These are phyloP conservation scores for Ploettnerulaceae sp. DNA, from an alignment of 2,329 filamentous ascomycete genomes.

Conservation along the genomic window DNA sequence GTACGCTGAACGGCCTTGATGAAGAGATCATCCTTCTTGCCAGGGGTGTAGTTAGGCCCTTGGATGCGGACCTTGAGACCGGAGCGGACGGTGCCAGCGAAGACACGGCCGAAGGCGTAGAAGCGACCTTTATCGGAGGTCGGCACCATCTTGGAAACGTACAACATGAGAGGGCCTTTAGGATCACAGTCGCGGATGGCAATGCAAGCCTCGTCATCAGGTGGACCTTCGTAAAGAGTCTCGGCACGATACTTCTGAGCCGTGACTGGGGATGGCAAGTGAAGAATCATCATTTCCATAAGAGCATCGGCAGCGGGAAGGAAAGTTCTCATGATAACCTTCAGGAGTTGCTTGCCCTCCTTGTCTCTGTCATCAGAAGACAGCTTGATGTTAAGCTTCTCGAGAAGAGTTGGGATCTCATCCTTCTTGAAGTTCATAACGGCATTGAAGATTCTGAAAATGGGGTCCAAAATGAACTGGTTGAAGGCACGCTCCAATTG, in stretches of 20 bases:
- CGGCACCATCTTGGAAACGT: constrained; percentile 99
- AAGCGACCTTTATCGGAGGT: constrained; percentile 99
- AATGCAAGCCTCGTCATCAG: constrained; percentile 86
- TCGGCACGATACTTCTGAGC: constrained; percentile 97
- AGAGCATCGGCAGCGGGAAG: constrained; percentile 96
- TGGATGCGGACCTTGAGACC: constrained; percentile 99
- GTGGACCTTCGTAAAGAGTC: constrained; percentile 97
- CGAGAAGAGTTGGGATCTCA: constrained; percentile 73
- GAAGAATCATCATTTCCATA: constrained; percentile 99
- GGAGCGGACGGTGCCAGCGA: constrained; percentile 94
- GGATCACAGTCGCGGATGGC: constrained; percentile 98
- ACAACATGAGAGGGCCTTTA: constrained; percentile 98
- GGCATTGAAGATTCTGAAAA: constrained; percentile 96
- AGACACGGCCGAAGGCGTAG: constrained; percentile 99
- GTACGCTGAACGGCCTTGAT: constrained; percentile 99
- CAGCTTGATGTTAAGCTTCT: constrained; percentile 96
- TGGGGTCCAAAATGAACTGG: constrained; percentile 98
- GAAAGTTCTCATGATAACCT: constrained; percentile 98
- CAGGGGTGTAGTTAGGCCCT: constrained; percentile 96
- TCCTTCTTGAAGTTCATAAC: constrained; percentile 99
- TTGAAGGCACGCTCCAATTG: constrained; percentile 96
- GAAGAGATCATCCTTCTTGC: constrained; percentile 98
- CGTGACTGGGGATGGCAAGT: constrained; percentile 91
- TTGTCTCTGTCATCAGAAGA: constrained; percentile 79
- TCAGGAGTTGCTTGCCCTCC: constrained; percentile 96